Evolutionary conservation across 345 rosid species (phyloP), one percentile per base, ranked within the genome.

Genomic region (Noccaea bulbosa): DNA sequence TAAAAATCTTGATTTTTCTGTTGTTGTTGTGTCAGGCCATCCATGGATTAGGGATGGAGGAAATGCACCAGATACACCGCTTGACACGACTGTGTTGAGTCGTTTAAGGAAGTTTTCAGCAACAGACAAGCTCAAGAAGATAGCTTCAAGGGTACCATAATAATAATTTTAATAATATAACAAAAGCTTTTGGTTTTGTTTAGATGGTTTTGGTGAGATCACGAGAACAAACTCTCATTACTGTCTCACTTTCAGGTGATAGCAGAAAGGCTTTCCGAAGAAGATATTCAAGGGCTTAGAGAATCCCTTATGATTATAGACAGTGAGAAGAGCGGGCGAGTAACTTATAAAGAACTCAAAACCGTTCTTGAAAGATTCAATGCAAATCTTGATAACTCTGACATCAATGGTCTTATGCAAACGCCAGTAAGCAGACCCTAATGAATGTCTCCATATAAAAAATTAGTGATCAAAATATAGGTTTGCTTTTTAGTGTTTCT

Each of bases 21-120:
- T 60, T 37, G 45, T 17, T 52, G 27, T 24, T 24, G 27, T 34
- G 56, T 63, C 81, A 90, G 97, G 91, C 77, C 98, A 90, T 49
- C 97, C 98, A 41, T 93, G 98, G 98, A 73, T 90, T 70, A 86
- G 73, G 44, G 87, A 80, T 40, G 90, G 85, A 51, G 91, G 93
- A 44, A 83, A 79, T 67, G 94, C 96, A 65, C 88, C 94, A 4
- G 98, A 89, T 78, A 92, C 86, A 83, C 92, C 85, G 24, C 92
- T 92, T 27, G 94, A 92, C 77, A 72, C 93, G 22, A 84, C 84
- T 15, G 93, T 89, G 22, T 79, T 87, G 40, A 84, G 67, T 59
- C 86, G 92, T 33, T 76, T 92, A 74, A 92, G 73, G 79, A 90
- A 87, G 77, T 92, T 92, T 79, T 92, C 98, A 10, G 89, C 88